Base-by-base conservation (phyloP, 352 stramenopile species). In the Bremia lactucae region DNA sequence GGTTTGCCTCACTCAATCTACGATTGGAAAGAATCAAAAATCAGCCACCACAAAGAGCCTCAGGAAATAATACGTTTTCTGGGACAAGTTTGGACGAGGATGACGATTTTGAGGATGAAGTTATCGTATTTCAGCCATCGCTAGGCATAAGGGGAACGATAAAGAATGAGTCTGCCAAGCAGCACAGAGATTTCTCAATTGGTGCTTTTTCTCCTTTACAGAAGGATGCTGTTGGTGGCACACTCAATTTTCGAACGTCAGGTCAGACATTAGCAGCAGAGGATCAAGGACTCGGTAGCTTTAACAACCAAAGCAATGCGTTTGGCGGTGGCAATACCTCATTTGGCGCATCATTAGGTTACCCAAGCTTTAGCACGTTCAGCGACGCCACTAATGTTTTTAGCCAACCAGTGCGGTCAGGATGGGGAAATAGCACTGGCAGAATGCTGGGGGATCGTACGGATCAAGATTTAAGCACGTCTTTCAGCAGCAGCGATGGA, bases 21-120 rank as follows among this genome's bases (percentile, higher is more conserved):
- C n/a, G n/a, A n/a, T n/a, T n/a, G n/a, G n/a, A n/a, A n/a, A n/a
- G n/a, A n/a, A n/a, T n/a, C n/a, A n/a, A n/a, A n/a, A 56, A 59
- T 10, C 36, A 66, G 19, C 11, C 62, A 22, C n/a, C 40, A 24
- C 34, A 14, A 31, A 47, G 13, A 37, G 35, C 18, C 35, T 43
- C 46, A 23, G 10, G 10, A 20, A 56, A 46, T 15, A 31, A 15
- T 3, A 43, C 45, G 16, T 20, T 21, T 19, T 15, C 31, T 24
- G 44, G 24, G 2, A 45, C 45, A 33, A 48, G 39, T 11, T 50
- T 54, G 11, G 66, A 78, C 25, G 67, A 72, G 0, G 72, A 81
- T n/a, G 78, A 87, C 26, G 69, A 91, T 16, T 78, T 88, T 47
- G 75, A 88, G 36, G 78, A 88, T 45, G 78, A 91, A 55, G 76